Percentiles rank a stretch among this genome's conserved stretches.
phyloP scores from a whole-genome alignment of 257 asterid genomes.

The Primulina eburnea region DNA sequence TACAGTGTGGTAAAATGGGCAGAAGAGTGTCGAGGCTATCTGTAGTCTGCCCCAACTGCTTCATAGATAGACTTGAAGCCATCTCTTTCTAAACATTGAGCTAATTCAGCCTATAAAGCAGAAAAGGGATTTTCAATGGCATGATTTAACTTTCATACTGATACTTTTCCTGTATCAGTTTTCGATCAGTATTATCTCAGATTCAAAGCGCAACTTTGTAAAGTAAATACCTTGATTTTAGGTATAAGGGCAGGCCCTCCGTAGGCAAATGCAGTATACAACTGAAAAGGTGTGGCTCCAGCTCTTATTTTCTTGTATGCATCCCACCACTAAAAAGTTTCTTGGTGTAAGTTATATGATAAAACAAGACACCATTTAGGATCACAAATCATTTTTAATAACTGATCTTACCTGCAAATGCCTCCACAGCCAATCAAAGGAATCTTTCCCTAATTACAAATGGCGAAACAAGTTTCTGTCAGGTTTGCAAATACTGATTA shows the following conservation, averaged over 20 bases:
- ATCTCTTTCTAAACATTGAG: constrained; percentile 75
- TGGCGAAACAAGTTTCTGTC: too few relatives aligned
- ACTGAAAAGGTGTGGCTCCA: constrained; percentile 94
- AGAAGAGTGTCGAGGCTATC: constrained; percentile 38
- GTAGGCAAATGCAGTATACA: constrained; percentile 89
- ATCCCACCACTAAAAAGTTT: constrained; percentile 68
- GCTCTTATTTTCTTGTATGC: constrained; percentile 94
- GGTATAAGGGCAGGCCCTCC: constrained; percentile 99
- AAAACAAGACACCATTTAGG: constrained; percentile 3
- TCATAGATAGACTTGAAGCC: constrained; percentile 77
- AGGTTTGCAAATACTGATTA: constrained; percentile 21
- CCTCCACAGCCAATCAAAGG: constrained; percentile 95
- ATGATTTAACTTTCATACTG: neutral
- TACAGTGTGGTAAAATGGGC: constrained; percentile 25
- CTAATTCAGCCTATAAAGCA: constrained; percentile 67
- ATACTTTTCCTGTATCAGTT: neutral
- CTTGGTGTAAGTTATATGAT: constrained; percentile 14
- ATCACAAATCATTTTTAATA: constrained; percentile 1
- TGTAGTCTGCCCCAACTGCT: constrained; percentile 88
- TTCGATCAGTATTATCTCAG: neutral
- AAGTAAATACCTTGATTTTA: constrained; percentile 60
- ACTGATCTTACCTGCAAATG: constrained; percentile 65
- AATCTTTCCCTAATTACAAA: constrained; percentile 59
- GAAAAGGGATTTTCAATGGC: neutral
- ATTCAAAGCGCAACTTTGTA: neutral